These are phyloP conservation scores for Geranium brycei DNA, from an alignment of 345 rosid genomes.

Conservation along the genomic window DNA sequence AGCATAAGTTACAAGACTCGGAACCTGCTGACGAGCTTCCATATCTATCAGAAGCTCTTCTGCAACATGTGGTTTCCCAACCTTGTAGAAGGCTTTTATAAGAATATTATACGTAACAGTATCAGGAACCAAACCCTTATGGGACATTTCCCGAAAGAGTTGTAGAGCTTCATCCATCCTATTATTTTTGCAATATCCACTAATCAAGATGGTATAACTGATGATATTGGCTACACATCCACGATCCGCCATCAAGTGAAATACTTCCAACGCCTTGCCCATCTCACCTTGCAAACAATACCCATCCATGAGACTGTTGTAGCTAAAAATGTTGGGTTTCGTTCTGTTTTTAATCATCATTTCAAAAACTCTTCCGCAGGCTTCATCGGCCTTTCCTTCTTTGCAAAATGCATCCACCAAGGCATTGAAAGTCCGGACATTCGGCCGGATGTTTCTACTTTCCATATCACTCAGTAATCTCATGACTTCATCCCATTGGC, in stretches of 20 bases:
- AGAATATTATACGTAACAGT: background rate
- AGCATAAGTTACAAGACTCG: slow-evolving; percentile 5
- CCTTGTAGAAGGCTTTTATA: slow-evolving; percentile 1
- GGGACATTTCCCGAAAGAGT: background rate
- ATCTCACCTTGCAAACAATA: slow-evolving; percentile 7
- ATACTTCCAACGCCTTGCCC: slow-evolving; percentile 5
- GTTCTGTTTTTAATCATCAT: background rate
- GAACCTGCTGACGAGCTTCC: background rate
- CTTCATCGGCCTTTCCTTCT: background rate
- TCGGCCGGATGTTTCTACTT: background rate
- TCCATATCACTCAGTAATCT: no score
- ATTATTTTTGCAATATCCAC: background rate
- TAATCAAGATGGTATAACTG: slow-evolving; percentile 6
- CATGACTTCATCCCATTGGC: no score
- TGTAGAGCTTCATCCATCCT: background rate
- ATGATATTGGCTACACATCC: slow-evolving; percentile 3
- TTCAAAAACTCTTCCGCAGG: background rate
- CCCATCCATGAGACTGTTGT: slow-evolving; percentile 7
- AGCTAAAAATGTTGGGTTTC: slow-evolving; percentile 5
- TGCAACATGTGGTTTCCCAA: slow-evolving; percentile 3
- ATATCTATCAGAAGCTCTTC: background rate
- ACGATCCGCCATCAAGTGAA: slow-evolving; percentile 6
- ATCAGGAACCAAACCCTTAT: slow-evolving; percentile 5
- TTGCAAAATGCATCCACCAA: slow-evolving; percentile 1
- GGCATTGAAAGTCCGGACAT: slow-evolving; percentile 1